A percentile compares a stretch with the other conserved stretches of the same genome.
phyloP scores from a whole-genome alignment of 2,329 filamentous ascomycete species.

The Pyricularia pennisetigena region DNA sequence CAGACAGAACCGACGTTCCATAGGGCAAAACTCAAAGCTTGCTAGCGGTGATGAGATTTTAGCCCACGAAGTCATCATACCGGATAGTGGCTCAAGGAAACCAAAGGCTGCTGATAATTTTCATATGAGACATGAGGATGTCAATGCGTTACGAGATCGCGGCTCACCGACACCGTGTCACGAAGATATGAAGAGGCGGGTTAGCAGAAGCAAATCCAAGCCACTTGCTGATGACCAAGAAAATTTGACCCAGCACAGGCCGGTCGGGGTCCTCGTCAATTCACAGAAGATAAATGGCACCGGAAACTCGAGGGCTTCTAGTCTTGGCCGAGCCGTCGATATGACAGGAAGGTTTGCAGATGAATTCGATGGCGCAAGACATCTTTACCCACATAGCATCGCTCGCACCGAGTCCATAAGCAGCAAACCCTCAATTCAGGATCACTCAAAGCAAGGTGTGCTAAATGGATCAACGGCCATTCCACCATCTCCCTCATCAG shows the following conservation, averaged over 20 bases:
- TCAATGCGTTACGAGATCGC: background rate
- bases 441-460: background rate
- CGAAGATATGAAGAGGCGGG: background rate
- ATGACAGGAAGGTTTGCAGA: background rate
- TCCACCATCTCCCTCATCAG: background rate
- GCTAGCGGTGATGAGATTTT: background rate
- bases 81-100: background rate
- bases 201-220: background rate
- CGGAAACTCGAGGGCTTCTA: background rate
- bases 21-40: background rate
- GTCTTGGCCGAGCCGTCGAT: background rate
- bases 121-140: background rate
- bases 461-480: background rate
- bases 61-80: background rate
- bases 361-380: background rate
- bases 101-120: background rate
- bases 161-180: constrained; percentile 3
- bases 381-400: background rate
- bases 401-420: background rate
- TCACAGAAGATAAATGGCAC: background rate
- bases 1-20: background rate
- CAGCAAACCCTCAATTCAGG: background rate
- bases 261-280: background rate
- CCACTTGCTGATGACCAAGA: background rate
- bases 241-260: background rate